These are phyloP conservation scores for Arthrobotrys iridis DNA, from an alignment of 2,329 filamentous ascomycete species.

Conservation along the genomic window DNA sequence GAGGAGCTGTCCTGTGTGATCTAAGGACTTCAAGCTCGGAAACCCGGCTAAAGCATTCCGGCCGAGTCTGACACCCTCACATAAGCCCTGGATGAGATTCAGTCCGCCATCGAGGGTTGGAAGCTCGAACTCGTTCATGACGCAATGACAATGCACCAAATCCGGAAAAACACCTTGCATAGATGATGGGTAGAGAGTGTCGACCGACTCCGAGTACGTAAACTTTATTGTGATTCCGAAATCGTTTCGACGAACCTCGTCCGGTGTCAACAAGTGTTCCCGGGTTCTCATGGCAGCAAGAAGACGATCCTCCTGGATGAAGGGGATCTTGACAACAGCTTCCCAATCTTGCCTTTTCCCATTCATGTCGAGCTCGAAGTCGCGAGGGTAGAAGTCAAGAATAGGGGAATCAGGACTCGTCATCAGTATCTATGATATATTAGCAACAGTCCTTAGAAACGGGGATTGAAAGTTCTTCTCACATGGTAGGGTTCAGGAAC, in stretches of 20 bases:
- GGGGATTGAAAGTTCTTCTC: neutral
- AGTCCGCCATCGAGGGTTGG: constrained; percentile 85
- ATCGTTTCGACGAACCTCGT: constrained; percentile 83
- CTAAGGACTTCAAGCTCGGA: constrained; percentile 85
- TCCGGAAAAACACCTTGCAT: constrained; percentile 90
- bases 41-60: constrained; percentile 89
- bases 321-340: constrained; percentile 97
- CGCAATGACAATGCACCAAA: constrained; percentile 83
- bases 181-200: constrained; percentile 87
- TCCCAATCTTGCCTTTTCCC: constrained; percentile 99
- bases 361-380: constrained; percentile 99
- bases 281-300: constrained; percentile 85
- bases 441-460: neutral
- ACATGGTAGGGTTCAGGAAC: constrained; percentile 70
- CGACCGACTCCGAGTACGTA: constrained; percentile 78
- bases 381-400: constrained; percentile 95
- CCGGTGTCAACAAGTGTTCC: constrained; percentile 78
- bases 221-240: constrained; percentile 96
- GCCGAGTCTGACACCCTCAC: constrained; percentile 84
- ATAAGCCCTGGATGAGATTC: constrained; percentile 82
- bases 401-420: constrained; percentile 89
- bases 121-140: constrained; percentile 95
- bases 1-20: constrained; percentile 80
- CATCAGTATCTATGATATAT: constrained; percentile 77
- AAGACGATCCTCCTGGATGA: constrained; percentile 91